These are phyloP conservation scores for Scutellaria baicalensis DNA, from an alignment of 257 asterid species.

Conservation along the genomic window DNA sequence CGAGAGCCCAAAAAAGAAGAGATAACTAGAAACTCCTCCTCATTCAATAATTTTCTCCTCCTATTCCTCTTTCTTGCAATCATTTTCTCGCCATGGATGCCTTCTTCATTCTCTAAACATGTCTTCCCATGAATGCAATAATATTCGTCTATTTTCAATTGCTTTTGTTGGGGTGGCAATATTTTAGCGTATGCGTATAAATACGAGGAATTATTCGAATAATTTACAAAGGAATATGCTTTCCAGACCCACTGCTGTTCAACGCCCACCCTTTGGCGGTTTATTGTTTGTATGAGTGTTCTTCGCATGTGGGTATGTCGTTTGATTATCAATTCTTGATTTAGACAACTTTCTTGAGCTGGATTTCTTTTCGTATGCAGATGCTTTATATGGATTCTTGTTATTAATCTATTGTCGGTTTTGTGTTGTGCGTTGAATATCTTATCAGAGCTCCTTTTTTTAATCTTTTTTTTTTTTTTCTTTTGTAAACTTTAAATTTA, in stretches of 20 bases:
- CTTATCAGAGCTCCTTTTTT: background rate
- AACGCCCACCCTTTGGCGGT: conserved; percentile 47
- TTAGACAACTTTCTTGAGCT: conserved; percentile 31
- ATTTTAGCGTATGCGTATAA: conserved; percentile 16
- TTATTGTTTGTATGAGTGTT: conserved; percentile 34
- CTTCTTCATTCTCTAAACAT: conserved; percentile 5
- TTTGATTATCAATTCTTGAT: conserved; percentile 19
- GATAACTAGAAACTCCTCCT: background rate
- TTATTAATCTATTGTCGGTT: conserved; percentile 5
- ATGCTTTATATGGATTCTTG: background rate
- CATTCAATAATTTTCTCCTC: background rate
- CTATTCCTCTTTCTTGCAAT: background rate
- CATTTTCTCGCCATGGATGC: background rate
- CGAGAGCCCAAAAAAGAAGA: background rate
- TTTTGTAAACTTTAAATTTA: too few species aligned
- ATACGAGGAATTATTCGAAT: conserved; percentile 50
- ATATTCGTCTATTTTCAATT: background rate
- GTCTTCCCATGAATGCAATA: conserved; percentile 9
- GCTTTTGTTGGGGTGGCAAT: conserved; percentile 17
- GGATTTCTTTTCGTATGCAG: conserved; percentile 11
- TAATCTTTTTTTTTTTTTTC: background rate
- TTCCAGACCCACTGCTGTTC: conserved; percentile 35
- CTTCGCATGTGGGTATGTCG: conserved; percentile 44
- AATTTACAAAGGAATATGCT: conserved; percentile 55
- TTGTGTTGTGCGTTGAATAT: background rate